Evolutionary conservation across 352 stramenopile genomes (phyloP).

Genomic region (Pythium oligandrum): DNA sequence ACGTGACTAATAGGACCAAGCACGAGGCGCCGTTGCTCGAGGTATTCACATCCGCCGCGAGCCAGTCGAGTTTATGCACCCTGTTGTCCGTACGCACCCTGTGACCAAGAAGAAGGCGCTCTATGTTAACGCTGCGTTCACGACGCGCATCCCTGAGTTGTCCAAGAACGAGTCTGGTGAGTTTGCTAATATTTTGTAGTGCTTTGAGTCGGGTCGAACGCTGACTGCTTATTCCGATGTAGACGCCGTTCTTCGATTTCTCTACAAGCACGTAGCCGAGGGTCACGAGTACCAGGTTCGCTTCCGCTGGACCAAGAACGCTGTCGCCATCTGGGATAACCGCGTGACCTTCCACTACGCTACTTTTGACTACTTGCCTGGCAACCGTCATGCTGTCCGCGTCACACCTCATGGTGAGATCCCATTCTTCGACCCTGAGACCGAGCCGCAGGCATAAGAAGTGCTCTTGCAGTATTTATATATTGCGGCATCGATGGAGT

Average conservation of each 20-base stretch:
- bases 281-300: constrained; percentile 36
- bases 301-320: constrained; percentile 27
- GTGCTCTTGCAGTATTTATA: no score
- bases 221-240: no score
- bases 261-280: constrained; percentile 22
- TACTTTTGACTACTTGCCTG: constrained; percentile 34
- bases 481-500: no score
- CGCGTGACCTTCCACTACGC: constrained; percentile 25
- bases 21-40: constrained; percentile 14
- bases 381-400: constrained; percentile 28
- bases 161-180: constrained; percentile 32
- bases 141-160: constrained; percentile 29
- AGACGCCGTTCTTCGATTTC: no score
- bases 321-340: constrained; percentile 33
- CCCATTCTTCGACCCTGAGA: constrained; percentile 13
- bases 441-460: no score
- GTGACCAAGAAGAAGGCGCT: constrained; percentile 30
- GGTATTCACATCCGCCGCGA: constrained; percentile 27
- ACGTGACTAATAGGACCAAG: no score
- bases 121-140: constrained; percentile 36
- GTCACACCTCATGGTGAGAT: constrained; percentile 30
- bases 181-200: background rate
- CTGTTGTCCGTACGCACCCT: constrained; percentile 34
- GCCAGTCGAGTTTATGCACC: constrained; percentile 33
- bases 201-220: background rate